A percentile compares a stretch with the other conserved stretches of the same genome.
These are phyloP conservation scores for Codiaeum variegatum DNA, from an alignment of 441 rosid genomes.

Conservation along the genomic window DNA sequence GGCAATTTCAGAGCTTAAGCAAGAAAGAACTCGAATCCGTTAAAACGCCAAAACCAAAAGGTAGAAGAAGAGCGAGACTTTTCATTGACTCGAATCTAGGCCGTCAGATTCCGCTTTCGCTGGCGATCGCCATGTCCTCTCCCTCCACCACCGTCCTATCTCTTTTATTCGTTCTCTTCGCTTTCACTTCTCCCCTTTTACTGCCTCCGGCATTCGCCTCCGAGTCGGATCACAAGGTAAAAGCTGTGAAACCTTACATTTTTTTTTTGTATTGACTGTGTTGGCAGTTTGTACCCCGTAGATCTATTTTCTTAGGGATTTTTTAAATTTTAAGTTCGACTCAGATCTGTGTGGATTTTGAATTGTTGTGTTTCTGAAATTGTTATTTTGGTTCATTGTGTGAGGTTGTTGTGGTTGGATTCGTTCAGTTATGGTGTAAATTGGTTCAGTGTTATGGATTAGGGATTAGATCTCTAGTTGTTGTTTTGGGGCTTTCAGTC, in stretches of 20 bases:
- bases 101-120: conserved; percentile 30
- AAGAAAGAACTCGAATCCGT: neutral
- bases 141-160: conserved; percentile 28
- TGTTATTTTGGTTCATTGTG: neutral
- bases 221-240: conserved; percentile 96
- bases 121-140: conserved; percentile 49
- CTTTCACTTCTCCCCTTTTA: conserved; percentile 29
- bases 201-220: conserved; percentile 52
- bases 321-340: neutral
- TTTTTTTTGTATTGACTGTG: neutral
- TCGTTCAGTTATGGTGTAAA: neutral
- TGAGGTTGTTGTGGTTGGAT: neutral
- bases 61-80: neutral
- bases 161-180: conserved; percentile 25
- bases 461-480: conserved; percentile 6
- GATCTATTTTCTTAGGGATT: conserved; percentile 25
- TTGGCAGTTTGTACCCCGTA: neutral
- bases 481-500: neutral
- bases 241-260: neutral
- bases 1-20: conserved; percentile 1
- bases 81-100: conserved; percentile 26
- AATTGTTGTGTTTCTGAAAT: neutral
- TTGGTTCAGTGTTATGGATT: neutral
- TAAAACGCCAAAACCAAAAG: neutral
- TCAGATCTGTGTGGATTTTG: conserved; percentile 27